Evolutionary conservation across 2,329 filamentous ascomycete species (phyloP), one percentile per base, ranked within the genome.

Genomic region (Rosellinia necatrix): DNA sequence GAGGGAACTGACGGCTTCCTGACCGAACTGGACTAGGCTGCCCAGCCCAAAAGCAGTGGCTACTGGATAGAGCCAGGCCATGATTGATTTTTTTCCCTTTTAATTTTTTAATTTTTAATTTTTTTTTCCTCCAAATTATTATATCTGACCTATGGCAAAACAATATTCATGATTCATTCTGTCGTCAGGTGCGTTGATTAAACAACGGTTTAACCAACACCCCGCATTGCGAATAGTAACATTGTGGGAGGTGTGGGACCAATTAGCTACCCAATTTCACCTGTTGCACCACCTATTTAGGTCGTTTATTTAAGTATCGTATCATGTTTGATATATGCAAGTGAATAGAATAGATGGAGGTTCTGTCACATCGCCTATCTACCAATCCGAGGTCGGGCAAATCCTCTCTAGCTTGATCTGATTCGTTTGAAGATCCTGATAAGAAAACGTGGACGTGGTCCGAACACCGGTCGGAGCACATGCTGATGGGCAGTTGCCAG

Each of bases 1-100:
- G 7, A 65, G 44, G 21, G 62, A 65, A 56, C 67, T 56, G 21
- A 58, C 48, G 10, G 59, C 54, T 13, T 61, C 58, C 40, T 67
- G 55, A 4, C 63, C 65, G 17, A 67, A 58, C 29, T 60, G 64
- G 46, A 65, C 43, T 2, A 67, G 22, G 17, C 64, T 66, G 6
- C 63, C 66, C 1, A 70, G 43, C 15, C 62, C 64, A 13, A 65
- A 56, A 9, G 68, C 60, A 59, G 49, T 58, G 54, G 51, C 66
- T 59, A 46, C 58, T 38, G 50, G 25, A 22, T 58, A 56, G 12
- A 60, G 19, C 61, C 59, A 63, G 38, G 53, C 53, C 53, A 59
- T 63, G 9, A 30, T 56, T 29, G 24, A 6, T 24, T 34, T 35
- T 32, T 21, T 6, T 40, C 6, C n/a, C 15, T 25, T 12, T 4